Evolutionary conservation across 108 stramenopile genomes (phyloP).

Genomic region (Poteriospumella lacustris): DNA sequence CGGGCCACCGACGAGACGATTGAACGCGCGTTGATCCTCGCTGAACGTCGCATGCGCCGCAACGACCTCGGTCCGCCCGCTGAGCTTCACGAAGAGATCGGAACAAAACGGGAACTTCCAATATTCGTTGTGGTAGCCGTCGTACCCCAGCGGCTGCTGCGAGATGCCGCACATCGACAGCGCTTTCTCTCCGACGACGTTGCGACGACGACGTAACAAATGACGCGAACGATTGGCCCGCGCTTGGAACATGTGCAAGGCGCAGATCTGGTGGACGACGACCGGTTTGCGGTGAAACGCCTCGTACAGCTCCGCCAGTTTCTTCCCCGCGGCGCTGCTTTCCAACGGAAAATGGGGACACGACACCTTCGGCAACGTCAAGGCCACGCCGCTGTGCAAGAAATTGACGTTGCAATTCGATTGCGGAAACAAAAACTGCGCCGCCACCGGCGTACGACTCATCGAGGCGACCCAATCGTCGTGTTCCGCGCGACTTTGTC

Average conservation of each 20-base stretch:
- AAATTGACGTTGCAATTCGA: neutral
- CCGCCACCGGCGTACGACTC: neutral
- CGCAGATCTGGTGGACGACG: neutral
- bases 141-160: slow-evolving; percentile 14
- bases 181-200: slow-evolving; percentile 13
- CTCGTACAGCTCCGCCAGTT: neutral
- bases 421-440: neutral
- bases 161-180: neutral
- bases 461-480: neutral
- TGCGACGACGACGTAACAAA: neutral
- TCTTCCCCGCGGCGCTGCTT: neutral
- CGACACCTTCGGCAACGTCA: neutral
- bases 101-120: slow-evolving; percentile 10
- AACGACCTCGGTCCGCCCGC: too few species aligned
- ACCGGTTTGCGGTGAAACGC: neutral
- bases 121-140: neutral
- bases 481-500: slow-evolving; percentile 19
- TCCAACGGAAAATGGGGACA: neutral
- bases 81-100: slow-evolving; percentile 2
- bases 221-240: slow-evolving; percentile 10
- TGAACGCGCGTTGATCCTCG: too few species aligned
- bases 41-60: too few species aligned
- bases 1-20: too few species aligned
- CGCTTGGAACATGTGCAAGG: slow-evolving; percentile 11
- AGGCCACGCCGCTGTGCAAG: neutral